Evolutionary conservation across 2,329 filamentous ascomycete species (phyloP).

Genomic region (Colletotrichum theobromicola): DNA sequence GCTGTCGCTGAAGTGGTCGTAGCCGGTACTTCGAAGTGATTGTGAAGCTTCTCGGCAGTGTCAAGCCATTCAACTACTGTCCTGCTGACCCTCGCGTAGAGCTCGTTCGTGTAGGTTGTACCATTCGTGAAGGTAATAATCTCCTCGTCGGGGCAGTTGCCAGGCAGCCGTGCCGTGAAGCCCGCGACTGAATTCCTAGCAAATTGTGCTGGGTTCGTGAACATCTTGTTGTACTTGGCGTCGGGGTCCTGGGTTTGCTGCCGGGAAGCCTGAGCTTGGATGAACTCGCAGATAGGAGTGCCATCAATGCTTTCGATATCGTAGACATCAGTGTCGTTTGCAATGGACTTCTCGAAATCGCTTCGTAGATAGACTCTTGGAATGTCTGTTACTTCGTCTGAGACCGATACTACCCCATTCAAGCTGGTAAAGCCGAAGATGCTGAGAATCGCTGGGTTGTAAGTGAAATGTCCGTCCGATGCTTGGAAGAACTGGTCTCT

Average conservation of each 20-base stretch:
- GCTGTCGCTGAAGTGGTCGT: background rate
- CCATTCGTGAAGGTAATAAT: constrained; percentile 18
- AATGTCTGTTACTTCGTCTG: constrained; percentile 2
- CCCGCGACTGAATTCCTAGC: background rate
- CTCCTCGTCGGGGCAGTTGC: background rate
- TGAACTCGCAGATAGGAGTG: background rate
- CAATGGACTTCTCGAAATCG: background rate
- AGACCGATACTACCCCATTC: constrained; percentile 20
- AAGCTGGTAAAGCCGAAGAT: constrained; percentile 8
- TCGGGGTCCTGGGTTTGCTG: constrained; percentile 24
- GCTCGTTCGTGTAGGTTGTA: background rate
- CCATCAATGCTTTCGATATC: constrained; percentile 24
- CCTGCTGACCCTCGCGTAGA: background rate
- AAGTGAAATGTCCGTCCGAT: constrained; percentile 23
- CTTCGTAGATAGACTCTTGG: constrained; percentile 11
- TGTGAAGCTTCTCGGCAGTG: background rate
- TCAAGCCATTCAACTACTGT: background rate
- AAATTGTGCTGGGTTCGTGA: background rate
- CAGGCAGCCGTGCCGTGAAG: background rate
- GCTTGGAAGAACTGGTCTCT: background rate
- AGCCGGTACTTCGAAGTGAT: constrained; percentile 1
- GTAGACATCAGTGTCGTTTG: constrained; percentile 5
- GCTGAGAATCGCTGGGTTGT: constrained; percentile 16
- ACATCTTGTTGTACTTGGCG: constrained; percentile 24
- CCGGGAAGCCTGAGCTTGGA: constrained; percentile 1